Percentiles rank a stretch among this genome's conserved stretches.
Conservation (phyloP, 345 rosid genomes). For the Heritiera fomes region DNA sequence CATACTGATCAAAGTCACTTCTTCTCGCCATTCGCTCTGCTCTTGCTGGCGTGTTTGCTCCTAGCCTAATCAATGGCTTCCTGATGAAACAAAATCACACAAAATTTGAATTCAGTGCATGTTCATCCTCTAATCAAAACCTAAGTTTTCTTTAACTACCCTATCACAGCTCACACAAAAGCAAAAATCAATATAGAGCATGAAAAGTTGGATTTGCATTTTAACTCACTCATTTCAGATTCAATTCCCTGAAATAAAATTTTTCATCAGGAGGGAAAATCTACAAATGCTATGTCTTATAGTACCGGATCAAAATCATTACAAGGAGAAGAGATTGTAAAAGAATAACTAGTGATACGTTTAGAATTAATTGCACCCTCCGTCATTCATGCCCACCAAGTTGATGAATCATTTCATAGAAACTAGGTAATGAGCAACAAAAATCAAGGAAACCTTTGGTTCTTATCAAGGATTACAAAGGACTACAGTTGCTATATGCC, state of each 20-base stretch:
- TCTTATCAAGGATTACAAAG: constrained; percentile 21
- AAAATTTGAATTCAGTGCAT: not conserved
- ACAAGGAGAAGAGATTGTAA: not conserved
- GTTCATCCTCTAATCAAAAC: not conserved
- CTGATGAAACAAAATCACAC: constrained; percentile 41
- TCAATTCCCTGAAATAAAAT: not conserved
- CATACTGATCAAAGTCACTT: constrained; percentile 91
- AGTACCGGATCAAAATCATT: not conserved
- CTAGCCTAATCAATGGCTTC: constrained; percentile 83
- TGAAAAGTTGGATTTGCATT: not conserved
- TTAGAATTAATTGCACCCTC: not conserved
- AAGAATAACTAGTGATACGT: not conserved
- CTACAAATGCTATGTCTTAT: not conserved
- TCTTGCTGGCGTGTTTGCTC: constrained; percentile 97
- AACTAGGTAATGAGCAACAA: constrained; percentile 13
- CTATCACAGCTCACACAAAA: not conserved
- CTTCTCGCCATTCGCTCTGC: constrained; percentile 78
- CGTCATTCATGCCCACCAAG: constrained; percentile 4
- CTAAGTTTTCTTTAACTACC: not conserved
- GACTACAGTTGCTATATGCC: constrained; percentile 36
- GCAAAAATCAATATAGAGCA: not conserved
- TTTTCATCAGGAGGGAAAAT: not conserved
- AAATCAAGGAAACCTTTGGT: constrained; percentile 13
- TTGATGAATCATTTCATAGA: not conserved
- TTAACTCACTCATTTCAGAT: not conserved